A percentile compares a stretch with the other conserved stretches of the same genome.
Conservation (phyloP, 2,329 filamentous ascomycete genomes). For the Trichoderma citrinoviride region DNA sequence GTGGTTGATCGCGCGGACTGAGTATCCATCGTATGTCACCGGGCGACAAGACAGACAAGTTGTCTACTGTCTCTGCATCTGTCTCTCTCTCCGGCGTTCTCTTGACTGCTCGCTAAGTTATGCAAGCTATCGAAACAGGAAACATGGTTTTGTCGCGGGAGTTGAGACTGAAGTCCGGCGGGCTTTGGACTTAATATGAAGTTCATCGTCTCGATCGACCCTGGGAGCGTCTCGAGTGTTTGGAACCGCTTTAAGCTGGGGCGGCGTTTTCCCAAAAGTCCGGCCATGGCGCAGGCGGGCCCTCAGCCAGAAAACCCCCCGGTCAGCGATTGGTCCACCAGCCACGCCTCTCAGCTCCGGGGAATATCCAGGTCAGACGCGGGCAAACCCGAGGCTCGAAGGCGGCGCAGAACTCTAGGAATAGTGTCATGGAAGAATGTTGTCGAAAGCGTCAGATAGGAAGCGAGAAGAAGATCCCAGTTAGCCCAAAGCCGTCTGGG, state of each 20-base stretch:
- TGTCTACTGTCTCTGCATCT: not conserved
- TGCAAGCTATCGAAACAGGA: constrained; percentile 20
- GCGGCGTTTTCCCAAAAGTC: constrained; percentile 24
- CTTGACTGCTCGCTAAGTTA: not conserved
- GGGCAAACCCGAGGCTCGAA: not conserved
- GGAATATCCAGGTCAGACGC: not conserved
- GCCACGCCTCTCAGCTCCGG: constrained; percentile 9
- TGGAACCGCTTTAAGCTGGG: not conserved
- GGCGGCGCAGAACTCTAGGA: not conserved
- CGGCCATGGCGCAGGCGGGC: constrained; percentile 11
- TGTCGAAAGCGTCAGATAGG: not conserved
- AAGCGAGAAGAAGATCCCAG: too few species aligned
- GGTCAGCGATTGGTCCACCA: constrained; percentile 2
- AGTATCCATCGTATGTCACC: constrained; percentile 12
- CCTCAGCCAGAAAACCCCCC: not conserved
- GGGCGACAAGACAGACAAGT: not conserved
- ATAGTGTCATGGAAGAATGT: not conserved
- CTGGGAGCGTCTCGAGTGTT: constrained; percentile 7
- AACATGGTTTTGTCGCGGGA: not conserved
- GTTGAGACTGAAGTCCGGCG: constrained; percentile 23
- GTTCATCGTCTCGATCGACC: not conserved
- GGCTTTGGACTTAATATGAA: constrained; percentile 20
- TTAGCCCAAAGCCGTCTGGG: not conserved
- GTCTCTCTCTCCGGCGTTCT: too few species aligned
- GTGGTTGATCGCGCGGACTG: not conserved